Percentiles rank a stretch among this genome's conserved stretches.
phyloP scores from a whole-genome alignment of 2,329 filamentous ascomycete genomes.

The Penicillium sclerotigenum region DNA sequence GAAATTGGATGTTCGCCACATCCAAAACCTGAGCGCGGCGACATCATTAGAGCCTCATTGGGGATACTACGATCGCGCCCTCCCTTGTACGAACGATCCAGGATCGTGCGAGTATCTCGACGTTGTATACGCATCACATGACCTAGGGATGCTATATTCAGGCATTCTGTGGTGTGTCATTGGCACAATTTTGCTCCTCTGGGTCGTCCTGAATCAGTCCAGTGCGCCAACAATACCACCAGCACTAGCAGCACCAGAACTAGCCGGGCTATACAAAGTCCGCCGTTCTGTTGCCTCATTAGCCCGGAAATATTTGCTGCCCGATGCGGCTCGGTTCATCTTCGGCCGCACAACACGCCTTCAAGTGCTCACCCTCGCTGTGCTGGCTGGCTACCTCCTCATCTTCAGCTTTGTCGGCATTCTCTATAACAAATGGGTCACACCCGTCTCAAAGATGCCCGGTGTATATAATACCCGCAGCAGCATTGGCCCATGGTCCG shows the following conservation, averaged over 20 bases:
- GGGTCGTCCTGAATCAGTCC: constrained; percentile 32
- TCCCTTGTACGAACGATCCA: constrained; percentile 57
- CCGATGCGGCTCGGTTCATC: constrained; percentile 55
- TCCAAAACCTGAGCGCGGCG: constrained; percentile 46
- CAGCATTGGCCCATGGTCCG: constrained; percentile 64
- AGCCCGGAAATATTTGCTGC: constrained; percentile 56
- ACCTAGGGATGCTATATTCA: constrained; percentile 54
- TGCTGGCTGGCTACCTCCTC: constrained; percentile 60
- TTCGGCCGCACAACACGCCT: constrained; percentile 68
- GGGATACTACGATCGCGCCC: constrained; percentile 54
- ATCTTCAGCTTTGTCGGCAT: constrained; percentile 70
- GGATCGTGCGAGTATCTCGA: constrained; percentile 60
- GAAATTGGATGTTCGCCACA: constrained; percentile 35
- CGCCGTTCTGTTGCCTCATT: constrained; percentile 28
- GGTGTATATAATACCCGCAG: constrained; percentile 61
- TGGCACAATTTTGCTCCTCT: constrained; percentile 47
- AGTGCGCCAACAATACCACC: constrained; percentile 7
- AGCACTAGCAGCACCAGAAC: not conserved
- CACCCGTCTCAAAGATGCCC: constrained; percentile 59
- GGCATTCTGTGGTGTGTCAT: constrained; percentile 58
- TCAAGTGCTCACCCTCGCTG: constrained; percentile 60
- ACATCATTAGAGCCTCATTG: constrained; percentile 50
- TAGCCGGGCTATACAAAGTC: constrained; percentile 10
- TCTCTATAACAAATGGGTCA: constrained; percentile 65
- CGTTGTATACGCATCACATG: constrained; percentile 54